A percentile compares a stretch with the other conserved stretches of the same genome.
Evolutionary conservation across 306 rosid species (phyloP).

Genomic region (Dryas octopetala): DNA sequence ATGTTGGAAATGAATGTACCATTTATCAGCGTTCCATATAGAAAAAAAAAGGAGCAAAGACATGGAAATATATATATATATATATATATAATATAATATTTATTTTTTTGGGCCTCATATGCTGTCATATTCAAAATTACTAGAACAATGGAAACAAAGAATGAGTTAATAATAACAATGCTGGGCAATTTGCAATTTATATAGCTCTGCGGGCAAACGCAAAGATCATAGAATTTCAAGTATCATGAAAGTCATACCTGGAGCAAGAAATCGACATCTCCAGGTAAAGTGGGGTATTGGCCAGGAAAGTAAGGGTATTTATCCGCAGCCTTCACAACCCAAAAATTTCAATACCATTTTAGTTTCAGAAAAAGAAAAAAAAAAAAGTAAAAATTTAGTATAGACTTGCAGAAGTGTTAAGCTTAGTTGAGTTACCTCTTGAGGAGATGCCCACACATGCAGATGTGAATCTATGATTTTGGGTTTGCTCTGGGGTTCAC

Average conservation of each 20-base stretch:
- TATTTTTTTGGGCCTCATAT: no score
- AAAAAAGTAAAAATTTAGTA: background rate
- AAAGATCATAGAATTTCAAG: background rate
- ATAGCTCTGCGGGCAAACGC: background rate
- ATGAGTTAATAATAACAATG: background rate
- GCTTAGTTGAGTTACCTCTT: slow-evolving; percentile 44
- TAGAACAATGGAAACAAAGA: background rate
- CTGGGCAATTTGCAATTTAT: no score
- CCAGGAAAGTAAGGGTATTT: slow-evolving; percentile 75
- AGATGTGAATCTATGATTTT: slow-evolving; percentile 80
- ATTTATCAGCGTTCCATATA: background rate
- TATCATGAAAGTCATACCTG: slow-evolving; percentile 41
- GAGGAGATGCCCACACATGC: slow-evolving; percentile 86
- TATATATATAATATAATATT: no score
- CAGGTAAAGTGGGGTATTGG: slow-evolving; percentile 71
- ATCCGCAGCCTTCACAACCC: slow-evolving; percentile 52
- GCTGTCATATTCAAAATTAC: no score
- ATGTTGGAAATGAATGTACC: background rate
- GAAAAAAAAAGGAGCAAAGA: background rate
- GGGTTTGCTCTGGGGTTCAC: slow-evolving; percentile 7
- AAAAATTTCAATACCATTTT: background rate
- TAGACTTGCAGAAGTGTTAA: background rate
- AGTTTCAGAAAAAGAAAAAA: background rate
- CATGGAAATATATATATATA: background rate
- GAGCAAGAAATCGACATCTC: slow-evolving; percentile 64